phyloP scores from a whole-genome alignment of 495 filamentous ascomycete species.

The Penicillium alfredii region DNA sequence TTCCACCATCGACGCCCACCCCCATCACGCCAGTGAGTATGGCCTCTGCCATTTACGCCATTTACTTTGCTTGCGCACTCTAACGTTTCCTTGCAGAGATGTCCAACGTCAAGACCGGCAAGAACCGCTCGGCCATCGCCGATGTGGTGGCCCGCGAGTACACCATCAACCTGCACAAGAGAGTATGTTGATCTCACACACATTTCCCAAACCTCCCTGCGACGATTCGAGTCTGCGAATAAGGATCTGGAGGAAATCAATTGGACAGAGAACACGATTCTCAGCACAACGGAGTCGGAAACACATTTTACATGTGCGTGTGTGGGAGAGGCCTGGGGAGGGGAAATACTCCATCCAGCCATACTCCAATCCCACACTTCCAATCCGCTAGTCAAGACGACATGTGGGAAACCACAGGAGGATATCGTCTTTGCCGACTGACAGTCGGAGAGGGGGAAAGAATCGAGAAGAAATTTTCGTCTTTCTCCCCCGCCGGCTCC shows the following conservation, averaged over 20 bases:
- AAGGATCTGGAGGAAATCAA: conserved; percentile 22
- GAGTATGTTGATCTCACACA: conserved; percentile 62
- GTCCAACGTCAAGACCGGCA: conserved; percentile 61
- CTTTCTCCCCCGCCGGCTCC: conserved; percentile 12
- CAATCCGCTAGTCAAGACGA: too few relatives aligned
- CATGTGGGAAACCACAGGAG: conserved; percentile 8
- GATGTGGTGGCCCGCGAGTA: conserved; percentile 99
- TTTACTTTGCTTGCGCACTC: neutral
- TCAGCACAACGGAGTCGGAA: conserved; percentile 19
- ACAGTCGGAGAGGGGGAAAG: too few relatives aligned
- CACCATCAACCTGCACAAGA: conserved; percentile 99
- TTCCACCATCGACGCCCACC: conserved; percentile 40
- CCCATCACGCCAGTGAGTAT: conserved; percentile 36
- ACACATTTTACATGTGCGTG: conserved; percentile 19
- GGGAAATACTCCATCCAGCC: too few relatives aligned
- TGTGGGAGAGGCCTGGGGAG: too few relatives aligned
- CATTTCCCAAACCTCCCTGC: conserved; percentile 12
- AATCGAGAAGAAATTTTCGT: conserved; percentile 7
- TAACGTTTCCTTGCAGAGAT: conserved; percentile 53
- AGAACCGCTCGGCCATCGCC: conserved; percentile 90
- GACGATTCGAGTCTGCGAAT: conserved; percentile 19
- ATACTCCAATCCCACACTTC: neutral
- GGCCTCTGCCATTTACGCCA: neutral
- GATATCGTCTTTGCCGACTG: conserved; percentile 2
- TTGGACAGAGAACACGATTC: conserved; percentile 29